These are phyloP conservation scores for Ophiostoma sp. DNA, from an alignment of 2,329 filamentous ascomycete species.

Conservation along the genomic window DNA sequence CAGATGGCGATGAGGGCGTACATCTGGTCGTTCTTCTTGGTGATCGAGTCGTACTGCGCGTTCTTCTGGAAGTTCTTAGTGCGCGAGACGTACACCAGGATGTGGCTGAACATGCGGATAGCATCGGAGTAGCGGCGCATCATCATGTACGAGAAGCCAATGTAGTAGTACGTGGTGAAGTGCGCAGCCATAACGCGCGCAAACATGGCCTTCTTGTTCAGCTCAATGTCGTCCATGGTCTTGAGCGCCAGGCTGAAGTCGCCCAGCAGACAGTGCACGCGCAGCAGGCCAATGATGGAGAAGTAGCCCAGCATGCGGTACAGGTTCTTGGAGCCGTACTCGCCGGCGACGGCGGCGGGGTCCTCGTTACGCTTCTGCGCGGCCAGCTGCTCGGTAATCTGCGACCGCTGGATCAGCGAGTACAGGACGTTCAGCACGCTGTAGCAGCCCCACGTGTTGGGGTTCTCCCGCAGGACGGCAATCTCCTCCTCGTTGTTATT, in stretches of 20 bases:
- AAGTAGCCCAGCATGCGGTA: constrained; percentile 99
- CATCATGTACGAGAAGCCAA: constrained; percentile 99
- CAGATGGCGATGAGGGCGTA: constrained; percentile 98
- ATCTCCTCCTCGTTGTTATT: constrained; percentile 89
- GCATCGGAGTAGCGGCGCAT: constrained; percentile 99
- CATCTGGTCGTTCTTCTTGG: constrained; percentile 99
- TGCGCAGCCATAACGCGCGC: constrained; percentile 98
- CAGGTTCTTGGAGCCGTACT: constrained; percentile 90
- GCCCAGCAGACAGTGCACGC: constrained; percentile 93
- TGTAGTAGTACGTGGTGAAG: constrained; percentile 99
- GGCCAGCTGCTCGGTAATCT: constrained; percentile 95
- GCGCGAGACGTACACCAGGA: constrained; percentile 95
- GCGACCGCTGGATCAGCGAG: constrained; percentile 96
- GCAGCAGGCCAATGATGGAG: constrained; percentile 94
- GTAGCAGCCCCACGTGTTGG: constrained; percentile 99
- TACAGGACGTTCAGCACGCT: constrained; percentile 98
- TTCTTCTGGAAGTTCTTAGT: constrained; percentile 99
- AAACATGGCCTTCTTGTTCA: constrained; percentile 99
- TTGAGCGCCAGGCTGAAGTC: constrained; percentile 98
- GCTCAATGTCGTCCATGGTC: constrained; percentile 98
- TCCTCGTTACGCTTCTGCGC: constrained; percentile 96
- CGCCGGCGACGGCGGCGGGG: constrained; percentile 80
- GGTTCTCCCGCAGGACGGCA: constrained; percentile 87
- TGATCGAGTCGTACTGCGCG: constrained; percentile 95
- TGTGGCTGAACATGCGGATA: constrained; percentile 99